Evolutionary conservation across 805 yeast genomes (phyloP).

Genomic region (Aciculoconidium aculeatum): DNA sequence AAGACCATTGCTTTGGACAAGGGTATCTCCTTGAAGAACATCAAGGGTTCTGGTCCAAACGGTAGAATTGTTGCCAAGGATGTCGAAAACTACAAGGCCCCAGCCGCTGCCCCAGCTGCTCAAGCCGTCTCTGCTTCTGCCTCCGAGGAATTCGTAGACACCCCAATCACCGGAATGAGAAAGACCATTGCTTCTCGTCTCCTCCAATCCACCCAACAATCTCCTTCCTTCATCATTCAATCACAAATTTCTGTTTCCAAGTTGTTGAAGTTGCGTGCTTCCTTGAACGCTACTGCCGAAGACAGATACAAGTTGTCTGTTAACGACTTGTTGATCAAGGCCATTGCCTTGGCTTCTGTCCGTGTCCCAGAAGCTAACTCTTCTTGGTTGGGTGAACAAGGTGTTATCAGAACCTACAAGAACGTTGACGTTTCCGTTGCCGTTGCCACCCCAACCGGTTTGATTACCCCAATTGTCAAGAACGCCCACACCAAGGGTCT

Average conservation of each 20-base stretch:
- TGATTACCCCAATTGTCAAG: conserved; percentile 92
- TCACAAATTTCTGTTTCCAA: conserved; percentile 83
- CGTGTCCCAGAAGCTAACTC: conserved; percentile 94
- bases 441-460: conserved; percentile 96
- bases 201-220: conserved; percentile 73
- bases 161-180: conserved; percentile 89
- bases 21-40: conserved; percentile 79
- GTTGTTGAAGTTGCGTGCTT: conserved; percentile 84
- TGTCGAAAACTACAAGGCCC: conserved; percentile 62
- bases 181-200: conserved; percentile 87
- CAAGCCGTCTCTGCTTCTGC: conserved; percentile 41
- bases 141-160: conserved; percentile 64
- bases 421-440: conserved; percentile 97
- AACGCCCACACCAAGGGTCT: conserved; percentile 87
- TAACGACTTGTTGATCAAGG: conserved; percentile 91
- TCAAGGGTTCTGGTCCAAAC: conserved; percentile 90
- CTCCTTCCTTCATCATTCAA: conserved; percentile 91
- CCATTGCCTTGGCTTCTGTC: conserved; percentile 82
- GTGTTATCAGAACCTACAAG: conserved; percentile 85
- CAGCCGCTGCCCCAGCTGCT: conserved; percentile 37
- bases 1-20: conserved; percentile 87
- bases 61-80: conserved; percentile 93
- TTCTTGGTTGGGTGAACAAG: conserved; percentile 85
- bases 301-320: conserved; percentile 89
- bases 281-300: conserved; percentile 78